phyloP scores from a whole-genome alignment of 495 filamentous ascomycete species.

The Poronia punctata region DNA sequence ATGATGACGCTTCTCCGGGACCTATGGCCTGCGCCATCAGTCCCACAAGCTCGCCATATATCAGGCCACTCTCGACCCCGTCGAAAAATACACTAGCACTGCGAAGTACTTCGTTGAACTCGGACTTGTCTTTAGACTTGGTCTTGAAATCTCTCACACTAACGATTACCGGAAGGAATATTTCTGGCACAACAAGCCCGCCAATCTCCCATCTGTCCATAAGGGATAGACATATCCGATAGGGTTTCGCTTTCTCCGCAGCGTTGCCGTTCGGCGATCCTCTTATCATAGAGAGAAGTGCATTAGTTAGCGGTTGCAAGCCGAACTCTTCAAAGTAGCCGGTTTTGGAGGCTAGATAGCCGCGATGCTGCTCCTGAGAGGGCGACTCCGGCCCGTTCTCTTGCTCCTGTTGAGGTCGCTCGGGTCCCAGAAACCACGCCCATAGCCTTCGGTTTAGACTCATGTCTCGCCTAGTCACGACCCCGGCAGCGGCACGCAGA shows the following conservation, averaged over 20 bases:
- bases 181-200: conserved; percentile 72
- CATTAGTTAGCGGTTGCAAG: conserved; percentile 60
- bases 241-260: conserved; percentile 73
- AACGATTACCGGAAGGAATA: conserved; percentile 81
- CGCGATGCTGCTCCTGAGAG: conserved; percentile 38
- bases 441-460: conserved; percentile 89
- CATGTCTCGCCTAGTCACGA: conserved; percentile 88
- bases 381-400: conserved; percentile 44
- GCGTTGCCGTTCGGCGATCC: conserved; percentile 42
- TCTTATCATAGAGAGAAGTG: conserved; percentile 72
- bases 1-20: conserved; percentile 27
- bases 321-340: conserved; percentile 81
- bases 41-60: conserved; percentile 74
- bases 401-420: conserved; percentile 45
- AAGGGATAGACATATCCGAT: conserved; percentile 83
- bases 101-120: conserved; percentile 79
- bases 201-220: conserved; percentile 99
- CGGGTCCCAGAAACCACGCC: conserved; percentile 93
- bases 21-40: conserved; percentile 53
- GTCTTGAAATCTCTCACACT: conserved; percentile 66
- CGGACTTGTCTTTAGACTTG: conserved; percentile 48
- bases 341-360: conserved; percentile 39
- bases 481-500: conserved; percentile 71
- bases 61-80: conserved; percentile 86
- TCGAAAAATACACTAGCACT: conserved; percentile 97